A percentile compares a stretch with the other conserved stretches of the same genome.
Evolutionary conservation across 208 protist genomes (phyloP).

Genomic region (Crithidia fasciculata): DNA sequence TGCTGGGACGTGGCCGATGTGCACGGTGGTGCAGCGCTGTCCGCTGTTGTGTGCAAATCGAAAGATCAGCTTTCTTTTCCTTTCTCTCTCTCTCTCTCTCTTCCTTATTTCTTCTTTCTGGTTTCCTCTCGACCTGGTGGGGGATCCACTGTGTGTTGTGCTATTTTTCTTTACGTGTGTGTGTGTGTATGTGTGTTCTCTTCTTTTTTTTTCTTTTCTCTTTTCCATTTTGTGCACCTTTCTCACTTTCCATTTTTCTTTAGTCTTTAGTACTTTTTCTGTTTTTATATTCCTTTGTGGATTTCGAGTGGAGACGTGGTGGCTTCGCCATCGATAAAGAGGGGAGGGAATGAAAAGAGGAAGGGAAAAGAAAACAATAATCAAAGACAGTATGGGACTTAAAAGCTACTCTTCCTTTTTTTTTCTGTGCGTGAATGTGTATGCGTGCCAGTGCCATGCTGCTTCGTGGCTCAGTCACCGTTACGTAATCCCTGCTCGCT

Average conservation of each 20-base stretch:
- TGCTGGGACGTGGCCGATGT: too few relatives aligned
- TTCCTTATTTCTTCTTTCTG: conserved; percentile 13
- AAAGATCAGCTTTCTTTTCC: conserved; percentile 1
- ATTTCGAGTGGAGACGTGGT: too few relatives aligned
- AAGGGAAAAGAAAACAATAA: too few relatives aligned
- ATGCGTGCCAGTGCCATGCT: too few relatives aligned
- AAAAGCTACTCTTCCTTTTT: too few relatives aligned
- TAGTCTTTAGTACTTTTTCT: background rate
- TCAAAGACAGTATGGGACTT: too few relatives aligned
- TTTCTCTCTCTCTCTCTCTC: conserved; percentile 9
- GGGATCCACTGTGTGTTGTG: background rate
- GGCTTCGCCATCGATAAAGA: too few relatives aligned
- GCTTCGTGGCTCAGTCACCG: too few relatives aligned
- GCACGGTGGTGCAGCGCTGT: background rate
- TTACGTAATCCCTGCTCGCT: too few relatives aligned
- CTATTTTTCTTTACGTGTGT: background rate
- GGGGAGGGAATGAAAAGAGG: too few relatives aligned
- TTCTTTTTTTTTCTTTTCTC: background rate
- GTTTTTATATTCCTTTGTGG: too few relatives aligned
- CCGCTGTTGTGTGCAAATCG: background rate
- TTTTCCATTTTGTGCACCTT: background rate
- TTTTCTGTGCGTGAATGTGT: too few relatives aligned
- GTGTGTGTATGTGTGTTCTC: background rate
- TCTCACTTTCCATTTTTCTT: background rate
- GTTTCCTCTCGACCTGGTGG: background rate